Conservation (phyloP, 2,329 filamentous ascomycete genomes). For the Arthrobotrys pseudoclavata region DNA sequence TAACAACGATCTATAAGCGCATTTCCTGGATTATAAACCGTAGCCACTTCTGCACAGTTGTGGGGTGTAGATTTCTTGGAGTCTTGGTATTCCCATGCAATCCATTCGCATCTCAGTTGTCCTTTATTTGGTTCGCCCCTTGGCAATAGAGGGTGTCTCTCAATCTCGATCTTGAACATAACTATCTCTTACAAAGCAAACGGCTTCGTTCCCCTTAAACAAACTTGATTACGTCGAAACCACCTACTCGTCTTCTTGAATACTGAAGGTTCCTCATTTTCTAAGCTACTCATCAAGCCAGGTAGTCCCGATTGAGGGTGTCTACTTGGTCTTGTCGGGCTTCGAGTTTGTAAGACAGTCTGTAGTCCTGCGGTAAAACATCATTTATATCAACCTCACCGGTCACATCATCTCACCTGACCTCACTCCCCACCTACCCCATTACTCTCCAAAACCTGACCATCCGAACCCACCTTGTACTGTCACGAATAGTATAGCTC, state of each 20-base stretch:
- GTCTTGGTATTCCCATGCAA: neutral
- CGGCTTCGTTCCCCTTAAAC: neutral
- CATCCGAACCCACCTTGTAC: neutral
- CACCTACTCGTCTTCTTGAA: neutral
- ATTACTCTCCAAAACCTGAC: neutral
- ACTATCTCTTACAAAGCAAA: neutral
- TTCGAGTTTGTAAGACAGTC: slow-evolving; percentile 10
- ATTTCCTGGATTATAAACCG: neutral
- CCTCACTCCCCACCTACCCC: neutral
- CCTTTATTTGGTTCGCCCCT: neutral
- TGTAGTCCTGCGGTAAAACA: neutral
- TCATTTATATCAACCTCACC: slow-evolving; percentile 17
- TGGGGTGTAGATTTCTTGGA: too few species aligned
- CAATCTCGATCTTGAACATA: neutral
- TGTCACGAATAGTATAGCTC: neutral
- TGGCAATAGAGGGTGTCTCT: neutral
- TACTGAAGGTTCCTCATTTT: neutral
- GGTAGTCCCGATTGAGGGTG: neutral
- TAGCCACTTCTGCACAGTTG: neutral
- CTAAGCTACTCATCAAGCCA: neutral
- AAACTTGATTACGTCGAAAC: neutral
- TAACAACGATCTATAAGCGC: neutral
- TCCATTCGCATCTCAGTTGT: neutral
- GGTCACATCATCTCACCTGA: neutral
- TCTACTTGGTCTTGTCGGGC: neutral